Conservation (phyloP, 345 rosid genomes). For the Eucalyptus virginea region DNA sequence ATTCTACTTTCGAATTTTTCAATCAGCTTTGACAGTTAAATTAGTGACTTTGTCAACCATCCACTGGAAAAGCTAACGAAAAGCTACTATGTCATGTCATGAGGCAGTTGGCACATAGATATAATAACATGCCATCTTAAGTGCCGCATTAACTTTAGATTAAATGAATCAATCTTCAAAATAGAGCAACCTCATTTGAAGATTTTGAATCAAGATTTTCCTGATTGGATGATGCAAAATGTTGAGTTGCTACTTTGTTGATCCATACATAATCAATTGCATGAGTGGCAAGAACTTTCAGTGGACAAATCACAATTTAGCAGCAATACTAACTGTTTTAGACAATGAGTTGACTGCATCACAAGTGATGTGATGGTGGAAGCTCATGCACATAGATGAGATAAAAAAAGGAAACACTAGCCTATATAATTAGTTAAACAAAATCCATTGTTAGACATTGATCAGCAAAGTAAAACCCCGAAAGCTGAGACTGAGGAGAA, state of each 20-base stretch:
- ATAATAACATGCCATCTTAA: not conserved
- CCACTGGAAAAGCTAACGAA: not conserved
- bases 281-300: not conserved
- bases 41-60: not conserved
- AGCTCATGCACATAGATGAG: not conserved
- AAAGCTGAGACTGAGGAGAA: not conserved
- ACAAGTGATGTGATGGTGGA: not conserved
- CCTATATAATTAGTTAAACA: not conserved
- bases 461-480: not conserved
- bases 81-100: not conserved
- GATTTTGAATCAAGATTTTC: not conserved
- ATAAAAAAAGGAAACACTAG: not conserved
- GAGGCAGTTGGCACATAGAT: not conserved
- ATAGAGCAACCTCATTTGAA: not conserved
- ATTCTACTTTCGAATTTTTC: not conserved
- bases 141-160: not conserved
- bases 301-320: not conserved
- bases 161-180: not conserved
- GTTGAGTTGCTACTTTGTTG: not conserved
- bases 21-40: not conserved
- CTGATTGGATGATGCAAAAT: not conserved
- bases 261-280: not conserved
- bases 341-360: not conserved
- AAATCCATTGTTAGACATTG: not conserved
- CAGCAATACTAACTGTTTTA: not conserved